Conservation (phyloP, 768 basidiomycete genomes). For the Rhizopogon vesiculosus region DNA sequence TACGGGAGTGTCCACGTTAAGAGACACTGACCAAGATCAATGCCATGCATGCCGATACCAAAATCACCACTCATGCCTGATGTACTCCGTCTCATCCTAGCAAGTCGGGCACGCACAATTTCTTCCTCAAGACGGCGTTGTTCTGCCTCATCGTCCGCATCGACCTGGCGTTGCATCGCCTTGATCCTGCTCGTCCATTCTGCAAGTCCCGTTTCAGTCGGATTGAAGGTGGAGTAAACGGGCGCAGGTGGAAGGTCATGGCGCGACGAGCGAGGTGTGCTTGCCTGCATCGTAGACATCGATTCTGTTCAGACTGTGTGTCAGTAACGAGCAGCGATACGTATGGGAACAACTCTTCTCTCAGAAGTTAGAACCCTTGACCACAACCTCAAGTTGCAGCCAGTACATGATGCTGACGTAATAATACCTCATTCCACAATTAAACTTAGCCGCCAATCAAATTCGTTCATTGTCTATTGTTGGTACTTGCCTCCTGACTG, state of each 20-base stretch:
- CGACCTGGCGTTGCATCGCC: constrained; percentile 74
- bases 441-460: too few species aligned
- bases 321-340: neutral
- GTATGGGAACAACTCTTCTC: neutral
- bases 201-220: constrained; percentile 60
- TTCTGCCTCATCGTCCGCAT: constrained; percentile 77
- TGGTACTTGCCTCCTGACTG: too few species aligned
- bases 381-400: neutral
- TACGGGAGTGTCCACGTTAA: neutral
- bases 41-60: constrained; percentile 32
- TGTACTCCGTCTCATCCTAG: constrained; percentile 34
- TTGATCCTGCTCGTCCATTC: constrained; percentile 83
- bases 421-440: neutral
- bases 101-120: constrained; percentile 46
- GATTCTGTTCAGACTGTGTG: neutral
- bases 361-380: neutral
- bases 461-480: too few species aligned
- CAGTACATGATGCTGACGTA: neutral
- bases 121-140: constrained; percentile 59
- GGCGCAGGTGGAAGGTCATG: constrained; percentile 36
- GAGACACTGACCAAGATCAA: constrained; percentile 27
- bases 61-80: constrained; percentile 31
- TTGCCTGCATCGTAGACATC: constrained; percentile 21
- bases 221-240: constrained; percentile 6
- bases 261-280: constrained; percentile 24